Evolutionary conservation across 2,329 filamentous ascomycete species (phyloP).

Genomic region (Hysterium pulicare): DNA sequence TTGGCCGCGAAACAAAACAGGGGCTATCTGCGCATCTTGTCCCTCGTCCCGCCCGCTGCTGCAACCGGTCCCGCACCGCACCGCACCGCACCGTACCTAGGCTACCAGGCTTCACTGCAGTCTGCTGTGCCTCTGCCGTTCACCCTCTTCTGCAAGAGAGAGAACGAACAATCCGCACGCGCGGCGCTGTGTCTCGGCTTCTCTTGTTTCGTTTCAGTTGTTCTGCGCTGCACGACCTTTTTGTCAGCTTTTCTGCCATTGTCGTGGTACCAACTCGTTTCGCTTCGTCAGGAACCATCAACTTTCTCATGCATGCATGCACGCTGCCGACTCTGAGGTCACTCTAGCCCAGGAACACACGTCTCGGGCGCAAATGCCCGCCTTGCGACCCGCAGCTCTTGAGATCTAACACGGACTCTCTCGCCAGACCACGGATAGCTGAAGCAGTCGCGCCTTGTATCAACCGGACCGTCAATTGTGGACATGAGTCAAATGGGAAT

Average conservation of each 20-base stretch:
- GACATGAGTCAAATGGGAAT: conserved; percentile 42
- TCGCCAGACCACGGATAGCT: conserved; percentile 21
- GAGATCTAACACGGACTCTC: conserved; percentile 28
- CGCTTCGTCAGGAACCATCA: conserved; percentile 33
- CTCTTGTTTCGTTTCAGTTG: conserved; percentile 16
- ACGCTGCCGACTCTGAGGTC: conserved; percentile 28
- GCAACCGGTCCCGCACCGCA: conserved; percentile 32
- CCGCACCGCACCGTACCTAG: conserved; percentile 30
- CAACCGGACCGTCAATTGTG: conserved; percentile 12
- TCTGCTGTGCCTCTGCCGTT: conserved; percentile 5
- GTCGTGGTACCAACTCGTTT: conserved; percentile 19
- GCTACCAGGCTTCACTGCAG: conserved; percentile 13
- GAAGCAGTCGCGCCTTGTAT: conserved; percentile 8
- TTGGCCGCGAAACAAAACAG: conserved; percentile 30
- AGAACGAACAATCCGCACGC: conserved; percentile 11
- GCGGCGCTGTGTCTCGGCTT: conserved; percentile 11
- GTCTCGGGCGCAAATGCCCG: conserved; percentile 28
- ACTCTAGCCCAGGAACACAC: conserved; percentile 27
- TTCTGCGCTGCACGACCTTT: conserved; percentile 21
- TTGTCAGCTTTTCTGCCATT: conserved; percentile 20
- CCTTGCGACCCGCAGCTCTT: conserved; percentile 19
- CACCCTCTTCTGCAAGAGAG: conserved; percentile 2
- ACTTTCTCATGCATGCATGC: conserved; percentile 39
- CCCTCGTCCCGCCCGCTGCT: conserved; percentile 22
- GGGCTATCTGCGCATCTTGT: conserved; percentile 19